These are phyloP conservation scores for Heterobasidion parviporum DNA, from an alignment of 1,284 basidiomycete genomes.

Conservation along the genomic window DNA sequence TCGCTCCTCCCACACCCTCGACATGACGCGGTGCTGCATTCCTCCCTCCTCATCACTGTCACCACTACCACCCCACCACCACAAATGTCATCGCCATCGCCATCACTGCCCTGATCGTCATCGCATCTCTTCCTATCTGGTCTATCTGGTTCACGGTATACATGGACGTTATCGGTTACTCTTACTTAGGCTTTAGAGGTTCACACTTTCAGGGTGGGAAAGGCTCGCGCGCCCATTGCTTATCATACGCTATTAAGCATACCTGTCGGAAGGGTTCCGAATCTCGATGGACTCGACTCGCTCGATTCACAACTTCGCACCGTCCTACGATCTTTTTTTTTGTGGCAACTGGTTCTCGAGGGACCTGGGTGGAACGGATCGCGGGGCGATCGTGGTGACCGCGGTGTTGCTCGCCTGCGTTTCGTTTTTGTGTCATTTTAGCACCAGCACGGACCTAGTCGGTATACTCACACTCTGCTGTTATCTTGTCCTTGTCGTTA, in stretches of 20 bases:
- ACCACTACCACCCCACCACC: too few species aligned
- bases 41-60: background rate
- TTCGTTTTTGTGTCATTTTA: background rate
- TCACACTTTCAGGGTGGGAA: background rate
- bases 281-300: background rate
- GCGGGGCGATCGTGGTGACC: background rate
- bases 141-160: background rate
- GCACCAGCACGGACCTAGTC: background rate
- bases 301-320: too few species aligned
- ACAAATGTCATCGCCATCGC: background rate
- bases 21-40: background rate
- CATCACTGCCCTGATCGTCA: background rate
- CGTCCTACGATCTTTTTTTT: background rate
- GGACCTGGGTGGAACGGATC: too few species aligned
- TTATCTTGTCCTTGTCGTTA: background rate
- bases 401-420: background rate
- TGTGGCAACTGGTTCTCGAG: background rate
- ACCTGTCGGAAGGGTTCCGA: background rate
- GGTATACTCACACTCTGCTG: background rate
- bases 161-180: background rate
- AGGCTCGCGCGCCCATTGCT: background rate
- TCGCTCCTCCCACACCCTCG: background rate
- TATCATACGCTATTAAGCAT: background rate
- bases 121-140: background rate
- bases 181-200: background rate